These are phyloP conservation scores for Capillidium rhysosporum DNA, from an alignment of 371 early-diverging fungal genomes.

Conservation along the genomic window DNA sequence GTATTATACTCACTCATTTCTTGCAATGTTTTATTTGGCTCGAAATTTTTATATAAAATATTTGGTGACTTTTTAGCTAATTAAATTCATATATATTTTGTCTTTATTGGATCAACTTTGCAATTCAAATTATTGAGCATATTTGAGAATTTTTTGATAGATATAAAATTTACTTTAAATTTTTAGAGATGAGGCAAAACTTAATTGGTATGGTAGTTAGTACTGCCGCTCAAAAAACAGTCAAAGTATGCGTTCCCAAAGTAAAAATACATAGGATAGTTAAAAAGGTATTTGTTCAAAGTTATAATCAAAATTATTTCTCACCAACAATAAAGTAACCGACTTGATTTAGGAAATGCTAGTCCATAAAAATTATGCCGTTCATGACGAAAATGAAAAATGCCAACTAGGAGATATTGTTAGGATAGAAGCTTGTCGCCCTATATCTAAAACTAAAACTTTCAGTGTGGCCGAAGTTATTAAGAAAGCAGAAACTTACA, in stretches of 20 bases:
- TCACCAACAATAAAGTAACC: not conserved
- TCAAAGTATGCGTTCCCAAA: constrained; percentile 69
- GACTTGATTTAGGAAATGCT: constrained; percentile 21
- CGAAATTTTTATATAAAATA: no score
- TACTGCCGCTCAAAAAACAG: constrained; percentile 77
- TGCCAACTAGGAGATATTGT: constrained; percentile 82
- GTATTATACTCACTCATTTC: no score
- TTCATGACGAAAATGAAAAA: constrained; percentile 65
- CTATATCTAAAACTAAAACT: constrained; percentile 69
- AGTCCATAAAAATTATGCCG: constrained; percentile 68
- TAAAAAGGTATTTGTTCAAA: constrained; percentile 42
- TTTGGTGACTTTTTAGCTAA: no score
- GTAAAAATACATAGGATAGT: constrained; percentile 60
- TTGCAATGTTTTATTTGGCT: no score
- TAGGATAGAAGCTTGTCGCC: constrained; percentile 76
- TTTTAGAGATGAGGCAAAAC: constrained; percentile 40
- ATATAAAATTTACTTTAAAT: no score
- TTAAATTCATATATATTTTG: no score
- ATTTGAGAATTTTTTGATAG: no score
- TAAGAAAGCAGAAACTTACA: constrained; percentile 9
- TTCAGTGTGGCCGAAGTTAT: constrained; percentile 78
- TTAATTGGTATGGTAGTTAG: constrained; percentile 73
- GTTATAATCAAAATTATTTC: not conserved
- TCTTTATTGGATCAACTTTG: no score
- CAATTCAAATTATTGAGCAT: no score